Evolutionary conservation across 75 land plant species (phyloP).

Genomic region (Pinus albicaulis): DNA sequence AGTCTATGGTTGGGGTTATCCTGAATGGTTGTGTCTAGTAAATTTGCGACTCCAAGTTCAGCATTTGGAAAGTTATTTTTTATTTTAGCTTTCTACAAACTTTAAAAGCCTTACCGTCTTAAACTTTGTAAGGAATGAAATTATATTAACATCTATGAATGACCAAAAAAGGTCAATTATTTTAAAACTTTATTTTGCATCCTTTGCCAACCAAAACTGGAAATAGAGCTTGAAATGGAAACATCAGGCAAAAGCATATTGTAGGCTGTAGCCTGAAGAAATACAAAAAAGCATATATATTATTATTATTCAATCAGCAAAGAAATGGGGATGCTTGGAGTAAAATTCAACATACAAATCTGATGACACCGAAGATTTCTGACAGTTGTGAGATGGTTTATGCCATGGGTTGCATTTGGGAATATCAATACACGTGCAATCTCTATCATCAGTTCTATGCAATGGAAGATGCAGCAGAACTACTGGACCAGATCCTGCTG

Average conservation of each 20-base stretch:
- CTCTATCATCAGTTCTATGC: slow-evolving; percentile 17
- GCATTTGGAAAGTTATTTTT: no score
- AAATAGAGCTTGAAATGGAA: background rate
- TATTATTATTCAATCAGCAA: background rate
- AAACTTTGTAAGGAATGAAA: no score
- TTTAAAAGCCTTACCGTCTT: no score
- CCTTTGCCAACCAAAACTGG: background rate
- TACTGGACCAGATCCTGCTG: slow-evolving; percentile 47
- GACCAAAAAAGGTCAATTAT: background rate
- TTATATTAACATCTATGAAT: no score
- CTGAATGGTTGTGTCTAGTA: no score
- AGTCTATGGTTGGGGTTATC: no score
- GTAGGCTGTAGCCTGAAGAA: background rate
- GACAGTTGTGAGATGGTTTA: slow-evolving; percentile 4
- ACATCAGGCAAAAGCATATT: background rate
- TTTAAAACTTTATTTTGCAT: background rate
- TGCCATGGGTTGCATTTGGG: slow-evolving; percentile 37
- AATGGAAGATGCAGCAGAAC: slow-evolving; percentile 68
- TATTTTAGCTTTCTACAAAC: no score
- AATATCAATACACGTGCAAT: slow-evolving; percentile 18
- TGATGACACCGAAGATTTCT: background rate
- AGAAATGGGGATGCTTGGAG: background rate
- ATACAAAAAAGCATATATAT: slow-evolving; percentile 1
- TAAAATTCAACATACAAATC: background rate
- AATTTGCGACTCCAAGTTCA: no score